Evolutionary conservation across 345 rosid species (phyloP).

Genomic region (Cardiospermum halicacabum): DNA sequence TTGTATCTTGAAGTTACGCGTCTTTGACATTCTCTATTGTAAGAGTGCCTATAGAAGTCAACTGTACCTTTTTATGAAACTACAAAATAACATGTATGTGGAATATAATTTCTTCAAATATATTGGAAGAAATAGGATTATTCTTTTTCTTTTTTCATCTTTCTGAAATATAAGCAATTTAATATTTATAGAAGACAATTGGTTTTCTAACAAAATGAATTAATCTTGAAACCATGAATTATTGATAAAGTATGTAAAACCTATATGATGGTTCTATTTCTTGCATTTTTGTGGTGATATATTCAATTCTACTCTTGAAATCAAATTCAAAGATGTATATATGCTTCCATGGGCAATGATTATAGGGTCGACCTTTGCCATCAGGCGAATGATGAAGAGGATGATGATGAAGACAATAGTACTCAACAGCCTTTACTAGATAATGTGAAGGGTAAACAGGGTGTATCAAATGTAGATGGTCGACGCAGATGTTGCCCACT

Average conservation of each 20-base stretch:
- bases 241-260: slow-evolving; percentile 6
- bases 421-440: slow-evolving; percentile 44
- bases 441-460: slow-evolving; percentile 27
- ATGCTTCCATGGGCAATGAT: slow-evolving; percentile 34
- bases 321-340: slow-evolving; percentile 21
- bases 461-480: slow-evolving; percentile 27
- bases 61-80: not conserved
- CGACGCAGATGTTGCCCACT: slow-evolving; percentile 44
- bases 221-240: slow-evolving; percentile 9
- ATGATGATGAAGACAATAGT: slow-evolving; percentile 42
- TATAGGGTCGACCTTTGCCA: slow-evolving; percentile 78
- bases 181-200: not conserved
- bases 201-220: not conserved
- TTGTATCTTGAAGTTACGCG: not conserved
- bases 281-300: not conserved
- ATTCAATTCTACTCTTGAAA: slow-evolving; percentile 4
- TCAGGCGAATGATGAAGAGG: slow-evolving; percentile 53
- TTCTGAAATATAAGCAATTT: not conserved
- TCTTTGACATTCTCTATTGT: not conserved
- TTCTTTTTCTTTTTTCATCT: not conserved
- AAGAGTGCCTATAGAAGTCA: not conserved
- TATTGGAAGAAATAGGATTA: not conserved
- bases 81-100: not conserved
- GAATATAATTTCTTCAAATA: not conserved
- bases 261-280: not conserved